phyloP scores from a whole-genome alignment of 768 basidiomycete genomes.

The Sistotremastrum niveocremeum region DNA sequence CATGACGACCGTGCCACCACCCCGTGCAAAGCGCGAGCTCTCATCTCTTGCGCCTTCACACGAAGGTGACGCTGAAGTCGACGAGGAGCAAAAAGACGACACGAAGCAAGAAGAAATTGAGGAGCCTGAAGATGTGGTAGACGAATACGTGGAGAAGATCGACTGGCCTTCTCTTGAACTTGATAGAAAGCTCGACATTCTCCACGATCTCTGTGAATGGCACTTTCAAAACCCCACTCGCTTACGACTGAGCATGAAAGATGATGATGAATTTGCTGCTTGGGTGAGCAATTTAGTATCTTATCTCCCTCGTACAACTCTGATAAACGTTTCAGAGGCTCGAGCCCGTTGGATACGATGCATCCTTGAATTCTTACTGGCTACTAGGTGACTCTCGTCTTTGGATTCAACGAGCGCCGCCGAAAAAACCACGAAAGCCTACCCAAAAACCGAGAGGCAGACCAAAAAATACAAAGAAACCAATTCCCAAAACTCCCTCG shows the following conservation, averaged over 20 bases:
- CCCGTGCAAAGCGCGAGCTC: conserved; percentile 9
- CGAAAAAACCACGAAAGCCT: conserved; percentile 18
- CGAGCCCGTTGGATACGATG: conserved; percentile 77
- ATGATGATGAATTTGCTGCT: conserved; percentile 59
- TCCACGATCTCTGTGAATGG: conserved; percentile 71
- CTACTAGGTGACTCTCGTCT: conserved; percentile 75
- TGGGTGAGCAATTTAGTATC: conserved; percentile 45
- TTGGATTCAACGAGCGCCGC: conserved; percentile 70
- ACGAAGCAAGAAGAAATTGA: conserved; percentile 6
- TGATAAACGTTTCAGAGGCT: conserved; percentile 39
- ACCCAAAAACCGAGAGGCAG: conserved; percentile 21
- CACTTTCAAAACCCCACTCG: conserved; percentile 70
- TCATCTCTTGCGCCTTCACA: conserved; percentile 13
- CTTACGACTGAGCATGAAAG: conserved; percentile 59
- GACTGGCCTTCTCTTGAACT: conserved; percentile 65
- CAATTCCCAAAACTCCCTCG: conserved; percentile 8
- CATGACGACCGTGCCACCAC: conserved; percentile 28
- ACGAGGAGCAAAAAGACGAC: conserved; percentile 14
- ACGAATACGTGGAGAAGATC: conserved; percentile 12
- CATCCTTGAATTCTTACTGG: conserved; percentile 72
- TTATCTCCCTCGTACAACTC: conserved; percentile 4
- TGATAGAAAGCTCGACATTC: conserved; percentile 58
- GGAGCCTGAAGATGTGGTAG: conserved; percentile 1
- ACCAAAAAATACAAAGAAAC: conserved; percentile 24
- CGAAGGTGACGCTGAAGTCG: conserved; percentile 1